These are phyloP conservation scores for Lagenaria siceraria DNA, from an alignment of 306 rosid species.

Conservation along the genomic window DNA sequence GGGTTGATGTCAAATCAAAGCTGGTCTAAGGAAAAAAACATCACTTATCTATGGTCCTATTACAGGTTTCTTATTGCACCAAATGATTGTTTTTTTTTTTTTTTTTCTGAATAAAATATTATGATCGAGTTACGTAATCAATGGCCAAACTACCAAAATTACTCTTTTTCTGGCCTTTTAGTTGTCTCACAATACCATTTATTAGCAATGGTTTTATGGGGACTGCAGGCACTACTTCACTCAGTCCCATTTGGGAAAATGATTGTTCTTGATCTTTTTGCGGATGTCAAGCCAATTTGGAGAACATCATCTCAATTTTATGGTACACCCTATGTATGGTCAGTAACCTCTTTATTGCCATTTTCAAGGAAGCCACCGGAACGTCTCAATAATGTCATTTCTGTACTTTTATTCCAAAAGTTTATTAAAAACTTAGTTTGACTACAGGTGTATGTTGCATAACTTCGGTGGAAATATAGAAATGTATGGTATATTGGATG, in stretches of 20 bases:
- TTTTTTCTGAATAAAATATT: neutral
- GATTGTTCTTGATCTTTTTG: conserved; percentile 95
- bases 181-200: neutral
- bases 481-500: conserved; percentile 81
- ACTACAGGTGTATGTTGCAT: conserved; percentile 80
- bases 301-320: conserved; percentile 73
- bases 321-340: conserved; percentile 93
- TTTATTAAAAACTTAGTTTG: neutral
- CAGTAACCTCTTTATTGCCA: conserved; percentile 15
- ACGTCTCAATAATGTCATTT: neutral
- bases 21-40: neutral
- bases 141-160: neutral
- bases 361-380: neutral
- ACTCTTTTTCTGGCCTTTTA: neutral
- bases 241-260: conserved; percentile 86
- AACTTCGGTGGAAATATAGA: conserved; percentile 97
- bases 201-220: conserved; percentile 3
- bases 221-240: conserved; percentile 80
- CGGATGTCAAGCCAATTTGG: conserved; percentile 95
- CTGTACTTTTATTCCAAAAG: neutral
- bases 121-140: neutral
- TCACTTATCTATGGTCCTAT: neutral
- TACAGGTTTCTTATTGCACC: neutral
- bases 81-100: neutral
- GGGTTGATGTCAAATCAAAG: neutral